Evolutionary conservation across 208 protist species (phyloP).

Genomic region (Willaertia magna): DNA sequence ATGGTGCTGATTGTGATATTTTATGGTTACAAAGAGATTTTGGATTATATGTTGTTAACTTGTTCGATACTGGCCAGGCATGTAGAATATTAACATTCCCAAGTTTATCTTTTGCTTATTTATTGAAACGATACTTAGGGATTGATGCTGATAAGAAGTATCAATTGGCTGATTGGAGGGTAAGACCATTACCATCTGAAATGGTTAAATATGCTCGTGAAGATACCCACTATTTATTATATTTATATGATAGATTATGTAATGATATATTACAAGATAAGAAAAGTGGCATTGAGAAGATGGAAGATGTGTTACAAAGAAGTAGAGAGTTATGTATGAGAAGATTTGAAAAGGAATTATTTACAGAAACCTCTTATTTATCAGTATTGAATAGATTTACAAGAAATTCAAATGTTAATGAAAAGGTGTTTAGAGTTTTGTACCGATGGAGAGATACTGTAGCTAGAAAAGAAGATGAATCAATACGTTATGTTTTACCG

Average conservation of each 20-base stretch:
- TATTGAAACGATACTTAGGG: constrained; percentile 78
- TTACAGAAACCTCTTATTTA: constrained; percentile 39
- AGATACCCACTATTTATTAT: constrained; percentile 96
- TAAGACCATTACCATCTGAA: constrained; percentile 84
- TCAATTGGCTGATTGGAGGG: constrained; percentile 93
- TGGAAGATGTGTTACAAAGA: constrained; percentile 38
- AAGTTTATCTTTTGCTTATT: constrained; percentile 71
- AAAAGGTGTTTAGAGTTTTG: constrained; percentile 33
- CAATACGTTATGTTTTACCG: constrained; percentile 42
- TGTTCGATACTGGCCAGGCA: constrained; percentile 93
- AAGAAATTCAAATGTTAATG: not conserved
- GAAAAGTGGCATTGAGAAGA: not conserved
- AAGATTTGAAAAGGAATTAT: constrained; percentile 72
- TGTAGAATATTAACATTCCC: constrained; percentile 73
- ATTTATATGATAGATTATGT: constrained; percentile 77
- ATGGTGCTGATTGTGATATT: constrained; percentile 86
- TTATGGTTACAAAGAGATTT: constrained; percentile 96
- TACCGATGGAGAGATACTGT: constrained; percentile 55
- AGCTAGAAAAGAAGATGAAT: constrained; percentile 56
- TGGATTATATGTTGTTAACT: constrained; percentile 92
- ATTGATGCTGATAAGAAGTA: constrained; percentile 89
- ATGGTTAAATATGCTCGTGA: constrained; percentile 90
- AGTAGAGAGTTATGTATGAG: constrained; percentile 61
- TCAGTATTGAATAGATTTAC: not conserved
- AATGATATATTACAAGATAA: not conserved